Percentiles rank a stretch among this genome's conserved stretches.
Conservation (phyloP, 139 green algal species). For the Ostreobium quekettii region DNA sequence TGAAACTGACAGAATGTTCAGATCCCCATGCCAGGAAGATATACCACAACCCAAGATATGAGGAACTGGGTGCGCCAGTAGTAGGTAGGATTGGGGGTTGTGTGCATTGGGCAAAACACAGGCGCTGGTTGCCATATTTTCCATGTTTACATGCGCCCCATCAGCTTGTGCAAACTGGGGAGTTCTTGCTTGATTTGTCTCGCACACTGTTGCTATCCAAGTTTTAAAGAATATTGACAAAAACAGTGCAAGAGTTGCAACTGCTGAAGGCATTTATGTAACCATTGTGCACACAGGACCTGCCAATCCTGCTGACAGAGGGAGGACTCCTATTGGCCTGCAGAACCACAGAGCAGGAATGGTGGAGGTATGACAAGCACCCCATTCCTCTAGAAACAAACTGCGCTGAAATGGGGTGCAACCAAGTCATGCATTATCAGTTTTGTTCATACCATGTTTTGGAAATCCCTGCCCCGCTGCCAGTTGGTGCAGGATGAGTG, state of each 20-base stretch:
- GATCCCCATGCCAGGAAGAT: slow-evolving; percentile 8
- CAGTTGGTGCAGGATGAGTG: slow-evolving; percentile 16
- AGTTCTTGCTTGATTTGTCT: not conserved
- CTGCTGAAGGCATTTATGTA: not conserved
- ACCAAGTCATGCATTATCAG: not conserved
- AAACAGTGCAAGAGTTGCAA: not conserved
- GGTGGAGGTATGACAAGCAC: slow-evolving; percentile 47
- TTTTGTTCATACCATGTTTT: not conserved
- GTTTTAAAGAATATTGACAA: not conserved
- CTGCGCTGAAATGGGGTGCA: not conserved
- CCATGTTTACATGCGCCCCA: not conserved
- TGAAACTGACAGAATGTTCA: not conserved
- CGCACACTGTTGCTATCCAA: not conserved
- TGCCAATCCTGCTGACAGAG: not conserved
- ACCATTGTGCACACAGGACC: not conserved
- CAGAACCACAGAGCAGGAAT: slow-evolving; percentile 75
- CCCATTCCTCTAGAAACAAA: not conserved
- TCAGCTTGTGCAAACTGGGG: not conserved
- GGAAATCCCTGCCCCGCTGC: not conserved
- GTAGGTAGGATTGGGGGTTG: not conserved
- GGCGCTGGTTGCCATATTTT: not conserved
- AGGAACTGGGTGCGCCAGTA: slow-evolving; percentile 9
- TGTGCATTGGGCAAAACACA: not conserved
- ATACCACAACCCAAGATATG: slow-evolving; percentile 5
- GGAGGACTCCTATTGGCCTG: slow-evolving; percentile 30